Percentiles rank a stretch among this genome's conserved stretches.
phyloP scores from a whole-genome alignment of 1,284 basidiomycete genomes.

The Fistulinella cinereoalba region DNA sequence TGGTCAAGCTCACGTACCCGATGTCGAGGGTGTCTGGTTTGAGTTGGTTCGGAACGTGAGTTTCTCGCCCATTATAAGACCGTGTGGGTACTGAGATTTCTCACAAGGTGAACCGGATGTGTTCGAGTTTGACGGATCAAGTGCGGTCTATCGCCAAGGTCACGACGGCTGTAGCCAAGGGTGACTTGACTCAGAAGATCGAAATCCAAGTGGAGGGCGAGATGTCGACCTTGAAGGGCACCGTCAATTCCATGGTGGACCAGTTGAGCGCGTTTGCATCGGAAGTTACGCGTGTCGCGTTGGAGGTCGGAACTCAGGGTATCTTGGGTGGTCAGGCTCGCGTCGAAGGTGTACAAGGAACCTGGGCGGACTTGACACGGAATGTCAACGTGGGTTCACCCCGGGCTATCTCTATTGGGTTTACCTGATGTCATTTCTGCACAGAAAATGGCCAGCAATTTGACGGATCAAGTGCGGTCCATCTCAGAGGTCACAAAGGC shows the following conservation, averaged over 20 bases:
- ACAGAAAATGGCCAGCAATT: constrained; percentile 85
- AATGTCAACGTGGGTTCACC: constrained; percentile 73
- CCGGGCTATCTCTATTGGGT: constrained; percentile 16
- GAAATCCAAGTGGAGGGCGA: constrained; percentile 92
- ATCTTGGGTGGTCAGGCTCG: constrained; percentile 90
- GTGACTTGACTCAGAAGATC: constrained; percentile 88
- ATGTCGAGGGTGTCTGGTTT: constrained; percentile 94
- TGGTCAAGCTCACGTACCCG: constrained; percentile 88
- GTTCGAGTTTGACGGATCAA: constrained; percentile 90
- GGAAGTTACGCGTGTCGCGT: constrained; percentile 92
- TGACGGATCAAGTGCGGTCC: constrained; percentile 96
- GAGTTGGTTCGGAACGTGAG: constrained; percentile 86
- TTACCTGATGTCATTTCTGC: constrained; percentile 11
- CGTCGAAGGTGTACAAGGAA: constrained; percentile 91
- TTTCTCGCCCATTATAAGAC: constrained; percentile 9
- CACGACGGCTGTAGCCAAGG: constrained; percentile 89
- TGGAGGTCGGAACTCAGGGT: constrained; percentile 90
- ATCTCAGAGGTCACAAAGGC: constrained; percentile 98
- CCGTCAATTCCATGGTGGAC: constrained; percentile 87
- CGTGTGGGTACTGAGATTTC: constrained; percentile 2
- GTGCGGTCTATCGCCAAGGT: constrained; percentile 90
- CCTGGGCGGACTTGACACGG: constrained; percentile 88
- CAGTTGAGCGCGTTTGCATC: constrained; percentile 89
- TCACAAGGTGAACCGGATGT: constrained; percentile 88
- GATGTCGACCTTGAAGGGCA: constrained; percentile 80